Evolutionary conservation across 192 early-diverging fungal species (phyloP).

Genomic region (Paraglomus occultum): DNA sequence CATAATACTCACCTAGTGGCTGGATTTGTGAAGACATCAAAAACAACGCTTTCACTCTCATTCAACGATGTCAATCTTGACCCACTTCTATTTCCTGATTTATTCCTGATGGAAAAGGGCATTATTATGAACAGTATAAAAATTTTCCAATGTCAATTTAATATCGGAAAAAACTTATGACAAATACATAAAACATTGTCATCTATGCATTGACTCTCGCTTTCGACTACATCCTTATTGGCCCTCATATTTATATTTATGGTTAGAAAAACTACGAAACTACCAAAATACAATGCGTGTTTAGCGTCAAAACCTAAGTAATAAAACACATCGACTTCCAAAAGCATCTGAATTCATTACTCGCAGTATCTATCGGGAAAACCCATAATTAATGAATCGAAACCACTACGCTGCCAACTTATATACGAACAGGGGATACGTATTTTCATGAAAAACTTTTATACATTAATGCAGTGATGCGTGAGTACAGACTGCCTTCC

Average conservation of each 20-base stretch:
- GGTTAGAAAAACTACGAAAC: slow-evolving; percentile 4
- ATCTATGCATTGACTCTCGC: background rate
- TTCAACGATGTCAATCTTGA: background rate
- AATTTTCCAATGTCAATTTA: no score
- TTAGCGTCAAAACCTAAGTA: background rate
- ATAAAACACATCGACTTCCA: background rate
- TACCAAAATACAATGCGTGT: background rate
- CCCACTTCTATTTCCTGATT: background rate
- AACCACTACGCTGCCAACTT: background rate
- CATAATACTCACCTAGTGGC: background rate
- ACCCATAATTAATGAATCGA: background rate
- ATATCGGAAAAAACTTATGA: slow-evolving; percentile 14
- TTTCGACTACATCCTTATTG: slow-evolving; percentile 1
- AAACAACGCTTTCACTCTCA: background rate
- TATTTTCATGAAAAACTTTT: background rate
- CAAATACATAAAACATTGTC: background rate
- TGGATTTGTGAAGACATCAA: background rate
- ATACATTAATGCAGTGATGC: background rate
- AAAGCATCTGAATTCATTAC: background rate
- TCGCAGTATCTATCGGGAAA: background rate
- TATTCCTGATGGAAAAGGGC: background rate
- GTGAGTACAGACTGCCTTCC: background rate
- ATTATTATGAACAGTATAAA: background rate
- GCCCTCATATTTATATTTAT: background rate
- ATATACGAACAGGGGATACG: background rate